phyloP scores from a whole-genome alignment of 441 rosid genomes.

The Gossypium armourianum region DNA sequence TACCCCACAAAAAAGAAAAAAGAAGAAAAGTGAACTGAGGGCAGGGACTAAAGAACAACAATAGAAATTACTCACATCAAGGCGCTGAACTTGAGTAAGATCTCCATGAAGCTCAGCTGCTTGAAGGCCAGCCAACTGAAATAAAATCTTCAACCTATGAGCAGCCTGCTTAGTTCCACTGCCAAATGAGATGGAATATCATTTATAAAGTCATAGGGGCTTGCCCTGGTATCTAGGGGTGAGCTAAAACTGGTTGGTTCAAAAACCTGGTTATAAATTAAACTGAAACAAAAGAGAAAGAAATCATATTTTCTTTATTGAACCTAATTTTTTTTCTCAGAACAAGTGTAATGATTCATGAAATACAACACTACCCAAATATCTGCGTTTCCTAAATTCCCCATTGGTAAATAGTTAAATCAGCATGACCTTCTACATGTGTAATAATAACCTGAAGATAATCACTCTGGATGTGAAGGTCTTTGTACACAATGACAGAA shows the following conservation, averaged over 20 bases:
- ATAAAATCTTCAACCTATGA: conserved; percentile 82
- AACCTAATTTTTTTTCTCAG: background rate
- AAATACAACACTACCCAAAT: background rate
- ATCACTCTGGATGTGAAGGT: conserved; percentile 73
- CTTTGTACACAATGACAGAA: conserved; percentile 77
- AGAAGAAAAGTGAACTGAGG: background rate
- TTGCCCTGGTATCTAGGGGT: background rate
- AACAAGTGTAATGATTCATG: background rate
- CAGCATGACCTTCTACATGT: background rate
- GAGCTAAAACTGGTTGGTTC: background rate
- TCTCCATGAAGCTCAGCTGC: conserved; percentile 97
- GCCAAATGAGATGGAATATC: conserved; percentile 22
- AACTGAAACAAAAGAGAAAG: background rate
- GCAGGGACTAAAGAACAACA: background rate
- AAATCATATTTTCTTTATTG: background rate
- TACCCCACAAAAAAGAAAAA: background rate
- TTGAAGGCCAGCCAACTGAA: conserved; percentile 69
- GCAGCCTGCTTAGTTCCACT: conserved; percentile 97
- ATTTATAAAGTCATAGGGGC: background rate
- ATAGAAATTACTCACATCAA: conserved; percentile 59
- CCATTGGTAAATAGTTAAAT: background rate
- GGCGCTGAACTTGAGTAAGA: conserved; percentile 91
- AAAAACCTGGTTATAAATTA: background rate
- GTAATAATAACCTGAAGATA: conserved; percentile 57
- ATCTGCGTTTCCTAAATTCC: background rate